phyloP scores from a whole-genome alignment of 2,329 filamentous ascomycete genomes.

The Fusarium avenaceum region DNA sequence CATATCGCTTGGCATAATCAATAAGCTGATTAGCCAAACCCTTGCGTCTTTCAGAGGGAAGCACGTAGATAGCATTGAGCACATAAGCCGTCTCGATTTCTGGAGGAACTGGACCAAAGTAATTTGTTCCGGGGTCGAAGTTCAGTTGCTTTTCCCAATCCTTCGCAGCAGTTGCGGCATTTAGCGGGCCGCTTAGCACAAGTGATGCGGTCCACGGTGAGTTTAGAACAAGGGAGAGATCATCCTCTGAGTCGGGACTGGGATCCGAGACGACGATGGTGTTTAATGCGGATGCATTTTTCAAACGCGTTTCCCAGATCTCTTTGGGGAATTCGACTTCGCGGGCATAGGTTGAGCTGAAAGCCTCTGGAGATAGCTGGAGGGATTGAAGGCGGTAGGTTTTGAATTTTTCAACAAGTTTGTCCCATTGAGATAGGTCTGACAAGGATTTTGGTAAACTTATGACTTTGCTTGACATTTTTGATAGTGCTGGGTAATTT shows the following conservation, averaged over 20 bases:
- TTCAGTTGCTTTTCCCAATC: slow-evolving; percentile 5
- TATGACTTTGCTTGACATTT: not conserved
- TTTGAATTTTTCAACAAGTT: slow-evolving; percentile 16
- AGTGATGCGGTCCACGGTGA: slow-evolving; percentile 33
- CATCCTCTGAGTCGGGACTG: not conserved
- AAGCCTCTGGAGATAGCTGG: slow-evolving; percentile 23
- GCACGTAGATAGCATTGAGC: slow-evolving; percentile 36
- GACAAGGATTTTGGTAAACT: slow-evolving; percentile 1
- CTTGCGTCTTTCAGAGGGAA: slow-evolving; percentile 17
- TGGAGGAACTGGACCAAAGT: slow-evolving; percentile 1
- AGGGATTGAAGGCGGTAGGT: slow-evolving; percentile 29
- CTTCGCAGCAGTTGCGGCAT: not conserved
- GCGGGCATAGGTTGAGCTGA: slow-evolving; percentile 23
- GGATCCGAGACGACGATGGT: not conserved
- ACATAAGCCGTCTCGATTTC: slow-evolving; percentile 14
- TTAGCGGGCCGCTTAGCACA: slow-evolving; percentile 21
- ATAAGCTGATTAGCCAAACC: slow-evolving; percentile 23
- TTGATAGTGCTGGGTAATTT: too few species aligned
- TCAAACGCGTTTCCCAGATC: slow-evolving; percentile 16
- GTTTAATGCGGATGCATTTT: slow-evolving; percentile 15
- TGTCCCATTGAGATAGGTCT: slow-evolving; percentile 1
- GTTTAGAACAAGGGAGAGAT: not conserved
- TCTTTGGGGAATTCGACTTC: slow-evolving; percentile 10
- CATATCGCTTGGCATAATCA: slow-evolving; percentile 14
- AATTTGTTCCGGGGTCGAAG: not conserved